Conservation (phyloP, 2,329 filamentous ascomycete species). For the Sodiomyces alkalinus region DNA sequence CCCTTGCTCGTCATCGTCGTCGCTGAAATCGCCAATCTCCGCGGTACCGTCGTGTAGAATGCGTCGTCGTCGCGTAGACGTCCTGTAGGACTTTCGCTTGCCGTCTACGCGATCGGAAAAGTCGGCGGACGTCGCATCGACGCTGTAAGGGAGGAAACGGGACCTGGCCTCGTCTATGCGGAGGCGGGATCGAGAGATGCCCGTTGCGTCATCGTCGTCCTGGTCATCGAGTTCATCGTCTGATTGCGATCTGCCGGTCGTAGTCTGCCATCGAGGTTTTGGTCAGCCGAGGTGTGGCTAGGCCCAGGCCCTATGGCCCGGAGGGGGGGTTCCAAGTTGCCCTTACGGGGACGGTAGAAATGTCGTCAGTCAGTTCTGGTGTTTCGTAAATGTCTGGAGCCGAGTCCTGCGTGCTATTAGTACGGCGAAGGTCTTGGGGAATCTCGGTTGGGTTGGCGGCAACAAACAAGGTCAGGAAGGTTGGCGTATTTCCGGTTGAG, state of each 20-base stretch:
- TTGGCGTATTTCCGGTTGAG: constrained; percentile 71
- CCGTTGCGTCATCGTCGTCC: constrained; percentile 46
- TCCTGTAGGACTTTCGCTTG: constrained; percentile 72
- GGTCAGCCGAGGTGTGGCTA: too few relatives aligned
- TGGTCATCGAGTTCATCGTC: constrained; percentile 48
- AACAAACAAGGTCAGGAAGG: constrained; percentile 55
- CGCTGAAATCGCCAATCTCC: constrained; percentile 60
- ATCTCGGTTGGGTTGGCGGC: too few relatives aligned
- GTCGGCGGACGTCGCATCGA: constrained; percentile 67
- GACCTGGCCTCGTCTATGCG: constrained; percentile 66
- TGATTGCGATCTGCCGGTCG: constrained; percentile 37
- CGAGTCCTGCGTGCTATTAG: constrained; percentile 48
- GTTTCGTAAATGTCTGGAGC: constrained; percentile 96
- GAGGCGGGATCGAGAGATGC: constrained; percentile 63
- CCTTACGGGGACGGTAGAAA: constrained; percentile 66
- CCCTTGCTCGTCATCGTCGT: constrained; percentile 50
- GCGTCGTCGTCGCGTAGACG: constrained; percentile 51
- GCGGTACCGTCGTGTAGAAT: constrained; percentile 47
- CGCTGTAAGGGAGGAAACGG: constrained; percentile 58
- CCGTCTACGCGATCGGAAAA: constrained; percentile 79
- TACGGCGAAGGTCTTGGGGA: constrained; percentile 10
- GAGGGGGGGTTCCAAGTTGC: too few relatives aligned
- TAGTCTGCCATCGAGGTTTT: constrained; percentile 26
- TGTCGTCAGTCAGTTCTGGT: constrained; percentile 80
- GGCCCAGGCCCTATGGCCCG: too few relatives aligned